phyloP scores from a whole-genome alignment of 768 basidiomycete species.

The Suillus plorans region DNA sequence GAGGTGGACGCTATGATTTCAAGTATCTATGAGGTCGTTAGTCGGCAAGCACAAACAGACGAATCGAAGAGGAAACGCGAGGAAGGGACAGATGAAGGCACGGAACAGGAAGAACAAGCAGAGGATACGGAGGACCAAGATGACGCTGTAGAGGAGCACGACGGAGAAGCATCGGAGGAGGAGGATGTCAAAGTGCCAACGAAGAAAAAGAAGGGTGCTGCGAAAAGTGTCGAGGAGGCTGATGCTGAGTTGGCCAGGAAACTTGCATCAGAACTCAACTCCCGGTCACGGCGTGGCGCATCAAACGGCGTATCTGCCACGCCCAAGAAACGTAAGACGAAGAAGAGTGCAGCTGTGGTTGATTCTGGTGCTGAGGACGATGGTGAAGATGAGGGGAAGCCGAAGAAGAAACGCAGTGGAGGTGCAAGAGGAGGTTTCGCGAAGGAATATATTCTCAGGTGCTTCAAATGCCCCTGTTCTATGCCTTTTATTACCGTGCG shows the following conservation, averaged over 20 bases:
- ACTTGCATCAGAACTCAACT: constrained; percentile 69
- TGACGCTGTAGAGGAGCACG: constrained; percentile 18
- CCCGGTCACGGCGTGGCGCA: constrained; percentile 52
- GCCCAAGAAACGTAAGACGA: constrained; percentile 45
- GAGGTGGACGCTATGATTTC: constrained; percentile 72
- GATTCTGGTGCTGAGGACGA: constrained; percentile 51
- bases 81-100: constrained; percentile 31
- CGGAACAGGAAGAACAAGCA: neutral
- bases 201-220: constrained; percentile 43
- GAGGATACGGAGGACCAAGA: constrained; percentile 22
- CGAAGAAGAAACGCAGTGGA: constrained; percentile 51
- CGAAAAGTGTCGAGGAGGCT: constrained; percentile 51
- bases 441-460: constrained; percentile 79
- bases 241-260: constrained; percentile 74
- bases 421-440: constrained; percentile 71
- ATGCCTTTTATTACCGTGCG: constrained; percentile 4
- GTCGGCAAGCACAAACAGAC: constrained; percentile 27
- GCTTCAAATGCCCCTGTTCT: constrained; percentile 9
- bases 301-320: constrained; percentile 37
- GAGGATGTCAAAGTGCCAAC: constrained; percentile 15
- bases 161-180: constrained; percentile 18
- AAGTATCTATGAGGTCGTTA: constrained; percentile 62
- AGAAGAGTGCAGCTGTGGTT: constrained; percentile 53
- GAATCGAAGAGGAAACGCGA: constrained; percentile 28
- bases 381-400: constrained; percentile 40